These are phyloP conservation scores for Xylaria curta DNA, from an alignment of 495 filamentous ascomycete genomes.

Conservation along the genomic window DNA sequence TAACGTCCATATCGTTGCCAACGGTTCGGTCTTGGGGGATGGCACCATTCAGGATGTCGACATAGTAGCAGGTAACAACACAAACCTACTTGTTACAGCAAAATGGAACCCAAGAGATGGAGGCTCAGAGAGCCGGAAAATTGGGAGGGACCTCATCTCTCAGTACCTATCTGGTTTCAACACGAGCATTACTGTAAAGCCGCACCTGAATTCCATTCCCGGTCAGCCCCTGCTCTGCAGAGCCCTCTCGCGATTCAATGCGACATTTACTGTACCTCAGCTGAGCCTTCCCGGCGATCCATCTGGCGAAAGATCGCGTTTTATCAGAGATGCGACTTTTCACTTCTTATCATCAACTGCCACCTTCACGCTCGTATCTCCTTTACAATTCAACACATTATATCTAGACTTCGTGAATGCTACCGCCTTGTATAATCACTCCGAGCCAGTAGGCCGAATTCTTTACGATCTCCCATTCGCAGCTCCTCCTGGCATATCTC, in stretches of 20 bases:
- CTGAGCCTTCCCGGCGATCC: conserved; percentile 62
- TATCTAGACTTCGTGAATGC: conserved; percentile 81
- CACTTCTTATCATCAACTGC: conserved; percentile 88
- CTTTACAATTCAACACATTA: conserved; percentile 71
- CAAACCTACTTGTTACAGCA: conserved; percentile 69
- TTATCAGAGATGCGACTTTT: conserved; percentile 85
- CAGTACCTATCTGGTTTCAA: conserved; percentile 89
- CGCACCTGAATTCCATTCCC: conserved; percentile 74
- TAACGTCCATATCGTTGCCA: conserved; percentile 75
- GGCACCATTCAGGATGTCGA: conserved; percentile 65
- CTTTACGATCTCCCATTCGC: conserved; percentile 74
- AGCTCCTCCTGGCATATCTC: conserved; percentile 73
- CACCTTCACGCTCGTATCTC: conserved; percentile 82
- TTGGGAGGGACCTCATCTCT: conserved; percentile 76
- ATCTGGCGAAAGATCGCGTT: conserved; percentile 57
- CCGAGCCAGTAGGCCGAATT: conserved; percentile 77
- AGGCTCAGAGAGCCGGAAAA: conserved; percentile 62
- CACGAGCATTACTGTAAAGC: conserved; percentile 73
- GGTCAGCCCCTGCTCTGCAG: conserved; percentile 72
- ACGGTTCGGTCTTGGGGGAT: conserved; percentile 77
- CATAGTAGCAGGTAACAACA: conserved; percentile 73
- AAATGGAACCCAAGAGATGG: conserved; percentile 75
- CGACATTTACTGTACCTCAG: conserved; percentile 73
- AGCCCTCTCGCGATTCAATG: conserved; percentile 69
- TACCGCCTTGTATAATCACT: conserved; percentile 82